Conservation (phyloP, 257 asterid genomes). For the Petunia secreta region DNA sequence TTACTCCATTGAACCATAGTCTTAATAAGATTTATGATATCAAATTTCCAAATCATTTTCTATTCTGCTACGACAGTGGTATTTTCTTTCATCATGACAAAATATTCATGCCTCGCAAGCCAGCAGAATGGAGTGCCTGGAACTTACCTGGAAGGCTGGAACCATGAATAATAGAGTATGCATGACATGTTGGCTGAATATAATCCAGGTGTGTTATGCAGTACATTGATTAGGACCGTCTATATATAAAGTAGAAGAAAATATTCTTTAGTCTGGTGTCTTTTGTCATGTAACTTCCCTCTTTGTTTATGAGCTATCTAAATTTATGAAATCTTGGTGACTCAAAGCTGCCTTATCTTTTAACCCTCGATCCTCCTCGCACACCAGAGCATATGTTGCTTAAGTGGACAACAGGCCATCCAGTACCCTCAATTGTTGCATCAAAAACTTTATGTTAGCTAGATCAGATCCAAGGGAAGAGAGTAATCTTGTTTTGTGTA, state of each 20-base stretch:
- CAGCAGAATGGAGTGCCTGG: conserved; percentile 72
- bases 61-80: conserved; percentile 56
- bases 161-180: conserved; percentile 51
- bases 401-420: conserved; percentile 88
- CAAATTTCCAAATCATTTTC: conserved; percentile 11
- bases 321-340: conserved; percentile 64
- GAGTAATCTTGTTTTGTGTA: conserved; percentile 92
- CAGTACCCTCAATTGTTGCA: conserved; percentile 89
- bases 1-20: neutral
- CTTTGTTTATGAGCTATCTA: neutral
- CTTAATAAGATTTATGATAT: neutral
- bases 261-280: neutral
- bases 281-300: no score
- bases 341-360: conserved; percentile 63
- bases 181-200: conserved; percentile 76
- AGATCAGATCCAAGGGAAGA: conserved; percentile 77
- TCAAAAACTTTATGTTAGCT: conserved; percentile 73
- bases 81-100: conserved; percentile 73
- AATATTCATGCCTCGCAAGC: conserved; percentile 64
- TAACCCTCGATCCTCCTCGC: conserved; percentile 76
- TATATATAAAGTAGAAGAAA: neutral
- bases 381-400: conserved; percentile 62
- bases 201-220: conserved; percentile 53
- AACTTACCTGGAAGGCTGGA: conserved; percentile 56
- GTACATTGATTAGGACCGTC: no score